phyloP scores from a whole-genome alignment of 495 filamentous ascomycete species.

The Aspergillus cristatus region DNA sequence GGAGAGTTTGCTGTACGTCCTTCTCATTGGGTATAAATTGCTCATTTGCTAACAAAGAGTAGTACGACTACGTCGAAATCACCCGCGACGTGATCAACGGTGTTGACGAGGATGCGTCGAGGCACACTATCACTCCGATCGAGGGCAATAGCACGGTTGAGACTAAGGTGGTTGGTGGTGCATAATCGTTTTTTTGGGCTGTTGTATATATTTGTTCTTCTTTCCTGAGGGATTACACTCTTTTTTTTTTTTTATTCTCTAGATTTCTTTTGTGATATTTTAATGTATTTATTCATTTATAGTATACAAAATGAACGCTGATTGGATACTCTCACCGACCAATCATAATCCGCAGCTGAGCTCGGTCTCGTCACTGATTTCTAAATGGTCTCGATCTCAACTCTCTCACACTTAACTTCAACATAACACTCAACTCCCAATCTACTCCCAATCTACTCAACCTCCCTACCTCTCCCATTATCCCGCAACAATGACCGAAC shows the following conservation, averaged over 20 bases:
- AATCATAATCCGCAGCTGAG: too few species aligned
- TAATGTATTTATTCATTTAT: too few species aligned
- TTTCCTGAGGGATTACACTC: too few species aligned
- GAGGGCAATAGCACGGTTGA: conserved; percentile 13
- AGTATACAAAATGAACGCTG: too few species aligned
- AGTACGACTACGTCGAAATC: conserved; percentile 94
- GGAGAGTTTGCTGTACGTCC: conserved; percentile 78
- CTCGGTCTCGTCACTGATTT: too few species aligned
- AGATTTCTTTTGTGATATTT: too few species aligned
- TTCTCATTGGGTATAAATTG: not conserved
- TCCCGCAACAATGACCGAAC: not conserved
- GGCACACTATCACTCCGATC: conserved; percentile 23
- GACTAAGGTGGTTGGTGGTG: conserved; percentile 19
- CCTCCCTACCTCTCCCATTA: not conserved
- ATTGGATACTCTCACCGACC: too few species aligned
- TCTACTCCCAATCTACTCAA: too few species aligned
- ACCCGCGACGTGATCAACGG: conserved; percentile 71
- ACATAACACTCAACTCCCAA: too few species aligned
- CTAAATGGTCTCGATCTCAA: too few species aligned
- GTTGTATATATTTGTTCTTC: not conserved
- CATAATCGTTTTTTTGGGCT: not conserved
- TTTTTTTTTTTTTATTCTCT: conserved; percentile 1
- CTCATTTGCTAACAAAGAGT: conserved; percentile 3
- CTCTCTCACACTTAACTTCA: too few species aligned
- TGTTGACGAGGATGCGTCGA: conserved; percentile 35